Evolutionary conservation across 257 asterid genomes (phyloP).

Genomic region (Petunia secreta): DNA sequence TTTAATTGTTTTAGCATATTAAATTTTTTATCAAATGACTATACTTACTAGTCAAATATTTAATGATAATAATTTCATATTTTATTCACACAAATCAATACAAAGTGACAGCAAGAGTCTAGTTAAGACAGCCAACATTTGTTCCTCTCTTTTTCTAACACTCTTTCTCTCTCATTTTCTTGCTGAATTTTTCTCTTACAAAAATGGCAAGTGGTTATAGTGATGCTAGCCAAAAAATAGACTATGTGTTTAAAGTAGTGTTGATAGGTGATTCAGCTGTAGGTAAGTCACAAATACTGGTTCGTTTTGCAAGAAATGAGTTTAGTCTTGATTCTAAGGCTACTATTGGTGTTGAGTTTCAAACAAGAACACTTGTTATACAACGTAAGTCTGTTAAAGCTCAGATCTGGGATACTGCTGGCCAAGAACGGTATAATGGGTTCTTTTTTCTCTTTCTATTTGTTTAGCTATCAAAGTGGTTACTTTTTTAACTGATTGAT

Average conservation of each 20-base stretch:
- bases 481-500: neutral
- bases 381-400: constrained; percentile 80
- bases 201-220: constrained; percentile 48
- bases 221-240: constrained; percentile 68
- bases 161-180: neutral
- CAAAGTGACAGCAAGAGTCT: constrained; percentile 7
- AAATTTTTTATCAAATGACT: too few relatives aligned
- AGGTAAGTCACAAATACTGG: constrained; percentile 76
- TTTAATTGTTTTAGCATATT: too few relatives aligned
- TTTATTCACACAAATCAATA: neutral
- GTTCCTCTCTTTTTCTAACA: neutral
- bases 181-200: neutral
- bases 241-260: constrained; percentile 81
- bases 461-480: neutral
- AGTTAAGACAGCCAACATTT: constrained; percentile 9
- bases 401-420: constrained; percentile 97
- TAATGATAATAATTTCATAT: neutral
- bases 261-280: constrained; percentile 88
- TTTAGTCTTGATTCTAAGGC: constrained; percentile 86
- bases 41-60: too few relatives aligned
- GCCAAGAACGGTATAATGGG: constrained; percentile 66
- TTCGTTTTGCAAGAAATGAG: constrained; percentile 78
- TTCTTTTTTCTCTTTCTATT: neutral
- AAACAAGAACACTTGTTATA: constrained; percentile 72
- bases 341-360: constrained; percentile 83